Percentiles rank a stretch among this genome's conserved stretches.
These are phyloP conservation scores for Debaryomyces nepalensis DNA, from an alignment of 1,139 yeast genomes.

Conservation along the genomic window DNA sequence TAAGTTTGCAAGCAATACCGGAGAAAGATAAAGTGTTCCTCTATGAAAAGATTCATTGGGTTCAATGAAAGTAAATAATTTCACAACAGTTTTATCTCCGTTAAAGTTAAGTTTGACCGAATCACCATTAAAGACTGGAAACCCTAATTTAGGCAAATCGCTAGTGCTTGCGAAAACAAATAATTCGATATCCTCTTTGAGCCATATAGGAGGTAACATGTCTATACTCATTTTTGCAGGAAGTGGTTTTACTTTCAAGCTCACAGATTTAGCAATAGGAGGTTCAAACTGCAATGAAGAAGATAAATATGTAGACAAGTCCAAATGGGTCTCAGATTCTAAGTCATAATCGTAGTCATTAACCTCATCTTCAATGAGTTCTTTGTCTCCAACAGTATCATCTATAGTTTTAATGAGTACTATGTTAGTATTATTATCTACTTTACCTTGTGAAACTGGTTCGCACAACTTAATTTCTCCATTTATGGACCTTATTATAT, in stretches of 20 bases:
- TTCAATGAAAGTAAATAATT: conserved; percentile 64
- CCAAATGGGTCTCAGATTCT: conserved; percentile 25
- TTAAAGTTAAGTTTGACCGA: conserved; percentile 45
- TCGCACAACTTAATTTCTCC: conserved; percentile 66
- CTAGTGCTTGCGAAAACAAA: conserved; percentile 57
- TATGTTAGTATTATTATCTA: conserved; percentile 49
- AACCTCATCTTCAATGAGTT: conserved; percentile 17
- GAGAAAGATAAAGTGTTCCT: conserved; percentile 60
- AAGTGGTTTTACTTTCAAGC: conserved; percentile 34
- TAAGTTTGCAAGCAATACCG: conserved; percentile 61
- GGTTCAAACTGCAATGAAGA: conserved; percentile 31
- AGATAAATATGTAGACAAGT: conserved; percentile 42
- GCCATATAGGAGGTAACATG: conserved; percentile 35
- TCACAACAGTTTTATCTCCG: conserved; percentile 38
- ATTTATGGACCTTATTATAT: conserved; percentile 44
- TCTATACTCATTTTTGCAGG: conserved; percentile 33
- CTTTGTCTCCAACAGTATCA: conserved; percentile 16
- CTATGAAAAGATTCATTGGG: conserved; percentile 52
- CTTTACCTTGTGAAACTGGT: conserved; percentile 73
- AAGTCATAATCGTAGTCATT: conserved; percentile 15
- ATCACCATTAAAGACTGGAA: conserved; percentile 70
- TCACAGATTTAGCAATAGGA: conserved; percentile 15
- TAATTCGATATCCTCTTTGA: conserved; percentile 46
- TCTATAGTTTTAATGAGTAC: conserved; percentile 52
- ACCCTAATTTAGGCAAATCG: conserved; percentile 60